A percentile compares a stretch with the other conserved stretches of the same genome.
These are phyloP conservation scores for Bonnemaisonia californica DNA, from an alignment of 31 red algal species.

Conservation along the genomic window DNA sequence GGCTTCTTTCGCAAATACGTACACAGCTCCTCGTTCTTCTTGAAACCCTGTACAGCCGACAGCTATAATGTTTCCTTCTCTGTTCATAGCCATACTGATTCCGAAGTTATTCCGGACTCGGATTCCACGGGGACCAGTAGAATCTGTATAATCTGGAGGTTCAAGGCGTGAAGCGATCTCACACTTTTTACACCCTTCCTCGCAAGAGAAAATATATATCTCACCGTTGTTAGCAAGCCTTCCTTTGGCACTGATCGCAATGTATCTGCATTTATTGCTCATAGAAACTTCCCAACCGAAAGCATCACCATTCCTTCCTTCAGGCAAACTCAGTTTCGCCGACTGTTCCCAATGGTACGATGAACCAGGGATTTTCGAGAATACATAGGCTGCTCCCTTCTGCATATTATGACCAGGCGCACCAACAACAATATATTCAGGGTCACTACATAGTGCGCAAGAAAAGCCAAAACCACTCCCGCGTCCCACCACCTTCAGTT, in stretches of 20 bases:
- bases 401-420: constrained; percentile 73
- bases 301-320: constrained; percentile 46
- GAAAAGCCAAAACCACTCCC: constrained; percentile 76
- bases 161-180: constrained; percentile 7
- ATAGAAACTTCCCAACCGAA: constrained; percentile 69
- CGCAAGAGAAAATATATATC: constrained; percentile 45
- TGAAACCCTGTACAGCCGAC: constrained; percentile 79
- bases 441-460: constrained; percentile 21
- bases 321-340: neutral
- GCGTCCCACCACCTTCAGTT: constrained; percentile 30
- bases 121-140: constrained; percentile 57
- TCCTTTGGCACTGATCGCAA: constrained; percentile 56
- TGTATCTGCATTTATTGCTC: constrained; percentile 19
- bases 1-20: constrained; percentile 29
- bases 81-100: constrained; percentile 46
- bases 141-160: constrained; percentile 71
- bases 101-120: constrained; percentile 91
- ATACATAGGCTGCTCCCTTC: constrained; percentile 26
- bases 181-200: constrained; percentile 30
- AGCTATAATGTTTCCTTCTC: constrained; percentile 36
- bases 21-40: constrained; percentile 69
- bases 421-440: constrained; percentile 42
- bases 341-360: constrained; percentile 33
- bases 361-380: neutral
- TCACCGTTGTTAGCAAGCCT: constrained; percentile 70